Conservation (phyloP, 768 basidiomycete species). For the Podaxis mareebaensis region DNA sequence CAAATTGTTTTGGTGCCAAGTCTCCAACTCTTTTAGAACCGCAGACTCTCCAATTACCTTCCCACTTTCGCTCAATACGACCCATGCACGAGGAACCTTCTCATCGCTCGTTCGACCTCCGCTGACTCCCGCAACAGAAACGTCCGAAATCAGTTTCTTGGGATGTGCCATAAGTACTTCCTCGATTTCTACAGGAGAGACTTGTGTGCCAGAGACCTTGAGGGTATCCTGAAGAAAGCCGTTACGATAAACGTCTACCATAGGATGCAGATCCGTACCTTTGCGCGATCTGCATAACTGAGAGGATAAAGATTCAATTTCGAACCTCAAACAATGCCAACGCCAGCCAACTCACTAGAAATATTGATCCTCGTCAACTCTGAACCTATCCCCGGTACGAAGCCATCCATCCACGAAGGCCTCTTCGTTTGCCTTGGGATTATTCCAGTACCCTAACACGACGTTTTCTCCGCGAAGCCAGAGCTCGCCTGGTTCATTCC, state of each 20-base stretch:
- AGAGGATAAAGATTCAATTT: not conserved
- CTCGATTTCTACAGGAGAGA: conserved; percentile 82
- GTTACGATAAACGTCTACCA: not conserved
- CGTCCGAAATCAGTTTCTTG: conserved; percentile 61
- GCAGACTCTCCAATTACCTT: conserved; percentile 42
- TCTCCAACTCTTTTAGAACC: conserved; percentile 49
- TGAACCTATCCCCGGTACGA: conserved; percentile 69
- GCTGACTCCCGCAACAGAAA: conserved; percentile 68
- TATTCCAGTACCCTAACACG: conserved; percentile 70
- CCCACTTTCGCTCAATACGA: conserved; percentile 62
- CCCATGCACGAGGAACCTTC: conserved; percentile 75
- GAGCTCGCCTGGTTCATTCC: conserved; percentile 67
- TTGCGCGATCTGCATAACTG: conserved; percentile 73
- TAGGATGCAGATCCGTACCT: conserved; percentile 40
- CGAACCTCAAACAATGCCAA: not conserved
- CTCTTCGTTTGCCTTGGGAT: conserved; percentile 60
- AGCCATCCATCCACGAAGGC: conserved; percentile 77
- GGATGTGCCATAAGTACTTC: conserved; percentile 65
- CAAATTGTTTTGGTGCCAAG: conserved; percentile 61
- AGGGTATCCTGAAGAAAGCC: conserved; percentile 59
- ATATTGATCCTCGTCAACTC: conserved; percentile 55
- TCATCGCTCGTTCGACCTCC: conserved; percentile 72
- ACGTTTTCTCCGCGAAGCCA: conserved; percentile 56
- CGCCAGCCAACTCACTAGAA: conserved; percentile 54
- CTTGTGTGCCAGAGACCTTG: conserved; percentile 77